Evolutionary conservation across 805 yeast species (phyloP), one percentile per base, ranked within the genome.

Genomic region (Ogataea sp.): DNA sequence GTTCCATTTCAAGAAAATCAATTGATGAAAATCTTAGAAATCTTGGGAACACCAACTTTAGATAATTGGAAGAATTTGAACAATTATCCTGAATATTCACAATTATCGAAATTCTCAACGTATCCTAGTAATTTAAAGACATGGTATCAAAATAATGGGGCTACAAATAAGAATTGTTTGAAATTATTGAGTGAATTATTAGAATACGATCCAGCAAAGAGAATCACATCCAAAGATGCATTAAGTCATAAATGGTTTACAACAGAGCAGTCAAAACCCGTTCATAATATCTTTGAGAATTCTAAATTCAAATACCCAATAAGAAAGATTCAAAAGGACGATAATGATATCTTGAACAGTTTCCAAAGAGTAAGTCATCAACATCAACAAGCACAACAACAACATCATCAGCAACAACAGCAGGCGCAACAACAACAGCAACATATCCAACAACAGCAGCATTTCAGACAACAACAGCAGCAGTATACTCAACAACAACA

Each of bases 1-100:
- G 89, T 90, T 4, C 97, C 97, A 2, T 93, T 93, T 60, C 98
- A 93, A 59, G 79, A 83, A 42, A 89, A 85, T 55, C 99, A 93
- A 63, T 71, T 90, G 55, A 83, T 84, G 51, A 88, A 87, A 56
- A 89, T 93, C 20, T 67, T 93, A 21, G 97, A 93, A 58, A 81
- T 93, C n/a, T 61, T 93, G 44, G 99, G 99, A 0, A 78, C 95
- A 0, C 99, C 99, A 0, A 75, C 74, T 4, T 54, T 67, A 5
- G 73, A 78, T n/a, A 70, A 66, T 36, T 93, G 98, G 97, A 83
- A 93, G 0, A 68, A 80, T 18, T 59, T 93, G 29, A 67, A 70
- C 32, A 78, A 78, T 45, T 89, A 87, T 53, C 97, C 98, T 0
- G 98, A 93, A 53, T 93, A 71, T 56, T 71, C 66, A 16, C 70